These are phyloP conservation scores for Nidularia pulvinata DNA, from an alignment of 768 basidiomycete species.

Conservation along the genomic window DNA sequence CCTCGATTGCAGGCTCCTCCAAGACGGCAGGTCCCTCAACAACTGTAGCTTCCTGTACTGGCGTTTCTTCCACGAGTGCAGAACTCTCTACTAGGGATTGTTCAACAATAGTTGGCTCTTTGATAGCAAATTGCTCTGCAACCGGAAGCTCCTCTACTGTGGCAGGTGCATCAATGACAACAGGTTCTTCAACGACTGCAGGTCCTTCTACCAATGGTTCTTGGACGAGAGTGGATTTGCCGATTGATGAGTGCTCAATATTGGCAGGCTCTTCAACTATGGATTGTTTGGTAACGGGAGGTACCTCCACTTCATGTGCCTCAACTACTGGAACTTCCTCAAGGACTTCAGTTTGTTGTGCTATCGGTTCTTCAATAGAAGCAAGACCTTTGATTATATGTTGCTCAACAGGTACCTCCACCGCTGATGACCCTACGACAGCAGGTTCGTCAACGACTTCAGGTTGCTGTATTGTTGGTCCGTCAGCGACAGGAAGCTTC, in stretches of 20 bases:
- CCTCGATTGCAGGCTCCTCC: slow-evolving; percentile 5
- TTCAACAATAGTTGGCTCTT: background rate
- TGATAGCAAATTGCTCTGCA: background rate
- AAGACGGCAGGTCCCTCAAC: background rate
- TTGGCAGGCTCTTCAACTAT: background rate
- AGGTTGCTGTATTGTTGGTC: background rate
- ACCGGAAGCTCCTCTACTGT: no score
- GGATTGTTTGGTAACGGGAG: background rate
- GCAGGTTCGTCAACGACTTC: slow-evolving; percentile 2
- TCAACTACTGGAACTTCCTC: background rate
- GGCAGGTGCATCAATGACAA: no score
- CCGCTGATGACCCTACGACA: background rate
- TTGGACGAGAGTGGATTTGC: no score
- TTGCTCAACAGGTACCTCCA: background rate
- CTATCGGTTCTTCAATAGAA: background rate
- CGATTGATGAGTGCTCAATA: background rate
- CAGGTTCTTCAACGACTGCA: no score
- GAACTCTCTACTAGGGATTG: background rate
- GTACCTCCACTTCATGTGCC: background rate
- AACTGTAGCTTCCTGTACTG: background rate
- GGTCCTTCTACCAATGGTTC: no score
- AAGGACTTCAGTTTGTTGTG: background rate
- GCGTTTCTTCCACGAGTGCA: background rate
- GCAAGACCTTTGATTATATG: background rate
- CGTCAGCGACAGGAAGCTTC: background rate